Evolutionary conservation across 228 moss, liverwort and hornwort genomes (phyloP), one percentile per base, ranked within the genome.

Genomic region (Sphagnum magellanicum): DNA sequence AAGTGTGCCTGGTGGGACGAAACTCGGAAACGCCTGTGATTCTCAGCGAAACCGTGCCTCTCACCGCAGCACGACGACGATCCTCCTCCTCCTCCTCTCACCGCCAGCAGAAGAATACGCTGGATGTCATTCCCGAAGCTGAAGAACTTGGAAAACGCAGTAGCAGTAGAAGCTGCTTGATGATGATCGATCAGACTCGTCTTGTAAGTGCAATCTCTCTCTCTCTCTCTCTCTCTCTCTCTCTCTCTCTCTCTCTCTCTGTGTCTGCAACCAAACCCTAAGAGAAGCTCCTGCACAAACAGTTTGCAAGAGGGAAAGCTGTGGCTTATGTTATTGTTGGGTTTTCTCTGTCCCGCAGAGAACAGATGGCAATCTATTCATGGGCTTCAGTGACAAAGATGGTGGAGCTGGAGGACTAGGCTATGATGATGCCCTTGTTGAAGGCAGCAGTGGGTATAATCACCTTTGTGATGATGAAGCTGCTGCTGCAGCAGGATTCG

Each of bases 41-140:
- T 46, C 66, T 91, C 8, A 88, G 88, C 5, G 83, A 88, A 50
- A 83, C 86, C 5, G 90, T 91, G 51, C 78, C 76, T 66, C 70
- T 91, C 65, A 83, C 79, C 53, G 77, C 83, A 0, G 83, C 88
- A 51, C 75, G 86, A 46, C 83, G 83, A 68, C 32, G 32, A 32
- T 32, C 32, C 32, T 32, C 32, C 32, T 32, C 32, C 32, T 32
- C 32, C 32, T 32, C 32, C 32, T 67, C 53, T 57, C 76, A 68
- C 49, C 83, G 88, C 61, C 63, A 70, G 13, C 32, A 32, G 32
- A 32, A 32, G 32, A 62, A 74, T 60, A 76, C 76, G 0, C 71
- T 90, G 60, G 90, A 90, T 63, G 90, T 53, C 55, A 91, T 91
- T 66, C 85, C 88, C 4, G 90, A 91, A 76, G 88, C 85, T 4